phyloP scores from a whole-genome alignment of 2,329 filamentous ascomycete genomes.

The Bipolaris cookei region DNA sequence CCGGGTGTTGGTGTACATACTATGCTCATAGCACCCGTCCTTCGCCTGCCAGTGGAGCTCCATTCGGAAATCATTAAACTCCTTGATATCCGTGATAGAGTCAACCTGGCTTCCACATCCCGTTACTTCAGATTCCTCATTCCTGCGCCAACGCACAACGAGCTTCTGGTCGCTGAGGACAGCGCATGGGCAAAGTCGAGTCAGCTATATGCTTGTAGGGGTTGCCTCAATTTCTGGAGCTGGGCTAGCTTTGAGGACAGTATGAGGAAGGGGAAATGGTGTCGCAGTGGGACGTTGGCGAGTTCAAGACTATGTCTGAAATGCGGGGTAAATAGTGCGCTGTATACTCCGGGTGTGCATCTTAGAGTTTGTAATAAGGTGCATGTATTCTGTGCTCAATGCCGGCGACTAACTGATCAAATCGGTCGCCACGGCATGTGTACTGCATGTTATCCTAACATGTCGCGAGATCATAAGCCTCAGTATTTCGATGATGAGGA shows the following conservation, averaged over 20 bases:
- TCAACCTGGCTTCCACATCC: constrained; percentile 22
- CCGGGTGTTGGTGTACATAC: neutral
- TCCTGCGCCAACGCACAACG: constrained; percentile 24
- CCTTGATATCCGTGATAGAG: constrained; percentile 31
- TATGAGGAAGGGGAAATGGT: constrained; percentile 40
- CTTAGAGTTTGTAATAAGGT: constrained; percentile 29
- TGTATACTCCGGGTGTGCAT: constrained; percentile 29
- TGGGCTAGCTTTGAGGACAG: constrained; percentile 34
- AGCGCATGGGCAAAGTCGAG: constrained; percentile 26
- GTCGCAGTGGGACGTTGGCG: constrained; percentile 32
- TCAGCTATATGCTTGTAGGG: constrained; percentile 33
- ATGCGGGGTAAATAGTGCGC: constrained; percentile 31
- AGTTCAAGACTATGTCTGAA: constrained; percentile 33
- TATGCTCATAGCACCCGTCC: constrained; percentile 25
- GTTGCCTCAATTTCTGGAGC: constrained; percentile 27
- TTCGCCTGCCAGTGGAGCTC: constrained; percentile 36
- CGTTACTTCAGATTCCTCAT: constrained; percentile 31
- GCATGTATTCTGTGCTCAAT: constrained; percentile 27
- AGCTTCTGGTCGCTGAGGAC: constrained; percentile 33
- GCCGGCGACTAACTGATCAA: constrained; percentile 29
- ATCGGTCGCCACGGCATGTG: constrained; percentile 19
- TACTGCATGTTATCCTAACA: constrained; percentile 17
- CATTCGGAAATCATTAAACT: constrained; percentile 29
- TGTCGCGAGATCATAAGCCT: constrained; percentile 2
- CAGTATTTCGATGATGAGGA: constrained; percentile 16